These are phyloP conservation scores for Cavenderia fasciculata DNA, from an alignment of 78 protist genomes.

Conservation along the genomic window DNA sequence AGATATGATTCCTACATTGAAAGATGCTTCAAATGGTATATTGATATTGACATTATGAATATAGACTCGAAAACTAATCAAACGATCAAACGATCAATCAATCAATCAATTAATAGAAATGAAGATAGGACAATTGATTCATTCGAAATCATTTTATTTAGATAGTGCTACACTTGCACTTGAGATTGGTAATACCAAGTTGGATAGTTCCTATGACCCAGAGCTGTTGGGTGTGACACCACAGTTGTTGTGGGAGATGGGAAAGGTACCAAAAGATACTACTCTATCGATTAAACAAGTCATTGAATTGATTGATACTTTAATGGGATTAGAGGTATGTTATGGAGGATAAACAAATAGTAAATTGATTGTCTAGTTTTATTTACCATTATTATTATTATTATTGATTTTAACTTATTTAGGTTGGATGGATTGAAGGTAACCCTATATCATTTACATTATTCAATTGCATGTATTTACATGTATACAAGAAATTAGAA, in stretches of 20 bases:
- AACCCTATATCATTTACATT: constrained; percentile 29
- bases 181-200: constrained; percentile 35
- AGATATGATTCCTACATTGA: constrained; percentile 9
- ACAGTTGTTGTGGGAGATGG: constrained; percentile 23
- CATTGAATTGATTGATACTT: constrained; percentile 26
- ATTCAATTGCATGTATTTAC: constrained; percentile 53
- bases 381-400: background rate
- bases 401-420: background rate
- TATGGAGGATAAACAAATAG: too few species aligned
- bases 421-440: constrained; percentile 34
- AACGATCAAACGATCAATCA: background rate
- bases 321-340: constrained; percentile 15
- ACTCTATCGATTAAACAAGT: constrained; percentile 4
- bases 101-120: background rate
- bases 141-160: constrained; percentile 4
- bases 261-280: constrained; percentile 13
- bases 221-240: constrained; percentile 2
- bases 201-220: background rate
- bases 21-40: constrained; percentile 10
- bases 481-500: constrained; percentile 10
- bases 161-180: constrained; percentile 19
- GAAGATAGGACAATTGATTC: constrained; percentile 38
- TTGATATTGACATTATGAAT: background rate
- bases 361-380: background rate
- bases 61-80: background rate